These are phyloP conservation scores for Hyphopichia wangnamkhiaoensis DNA, from an alignment of 1,139 yeast genomes.

Conservation along the genomic window DNA sequence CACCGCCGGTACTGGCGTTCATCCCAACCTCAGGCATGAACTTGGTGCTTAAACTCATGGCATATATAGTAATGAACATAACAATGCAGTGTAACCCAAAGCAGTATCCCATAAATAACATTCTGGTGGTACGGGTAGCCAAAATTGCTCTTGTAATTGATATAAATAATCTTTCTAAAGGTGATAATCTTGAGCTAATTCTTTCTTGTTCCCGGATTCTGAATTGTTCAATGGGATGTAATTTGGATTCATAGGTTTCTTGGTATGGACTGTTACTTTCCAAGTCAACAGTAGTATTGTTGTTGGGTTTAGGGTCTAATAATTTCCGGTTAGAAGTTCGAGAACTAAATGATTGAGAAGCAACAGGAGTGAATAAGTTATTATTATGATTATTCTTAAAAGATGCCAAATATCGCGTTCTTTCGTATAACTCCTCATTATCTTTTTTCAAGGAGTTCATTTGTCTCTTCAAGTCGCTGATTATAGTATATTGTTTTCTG, in stretches of 20 bases:
- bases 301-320: constrained; percentile 34
- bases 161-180: constrained; percentile 76
- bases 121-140: constrained; percentile 71
- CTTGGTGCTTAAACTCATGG: constrained; percentile 49
- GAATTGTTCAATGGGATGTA: constrained; percentile 85
- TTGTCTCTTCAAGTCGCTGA: constrained; percentile 65
- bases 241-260: constrained; percentile 69
- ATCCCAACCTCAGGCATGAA: constrained; percentile 53
- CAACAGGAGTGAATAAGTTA: constrained; percentile 10
- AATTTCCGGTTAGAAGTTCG: constrained; percentile 20
- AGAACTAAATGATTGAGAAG: constrained; percentile 15
- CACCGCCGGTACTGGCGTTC: constrained; percentile 50
- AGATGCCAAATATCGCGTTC: constrained; percentile 73
- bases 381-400: constrained; percentile 24
- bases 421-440: constrained; percentile 77
- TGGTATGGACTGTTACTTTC: constrained; percentile 56
- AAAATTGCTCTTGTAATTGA: constrained; percentile 72
- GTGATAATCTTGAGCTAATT: constrained; percentile 69
- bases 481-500: constrained; percentile 55
- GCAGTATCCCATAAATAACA: constrained; percentile 74
- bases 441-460: constrained; percentile 66
- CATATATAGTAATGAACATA: constrained; percentile 62
- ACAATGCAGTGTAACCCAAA: constrained; percentile 73
- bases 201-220: constrained; percentile 77
- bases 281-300: constrained; percentile 40